phyloP scores from a whole-genome alignment of 148 eudicot genomes.

The Chenopodium album region DNA sequence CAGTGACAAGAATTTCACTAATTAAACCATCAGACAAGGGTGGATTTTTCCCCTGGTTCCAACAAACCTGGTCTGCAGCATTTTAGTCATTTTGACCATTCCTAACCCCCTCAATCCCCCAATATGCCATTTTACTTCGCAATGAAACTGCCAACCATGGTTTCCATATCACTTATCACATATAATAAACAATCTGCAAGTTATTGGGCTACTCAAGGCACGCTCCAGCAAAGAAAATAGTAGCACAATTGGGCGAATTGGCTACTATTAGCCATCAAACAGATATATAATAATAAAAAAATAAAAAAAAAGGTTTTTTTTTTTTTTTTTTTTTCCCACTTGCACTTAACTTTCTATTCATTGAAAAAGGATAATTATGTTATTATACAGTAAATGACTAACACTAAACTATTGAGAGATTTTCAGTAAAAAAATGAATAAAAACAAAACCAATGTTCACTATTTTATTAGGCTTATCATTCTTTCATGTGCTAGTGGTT shows the following conservation, averaged over 20 bases:
- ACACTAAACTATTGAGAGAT: not conserved
- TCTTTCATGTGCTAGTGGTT: not conserved
- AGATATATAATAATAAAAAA: too few species aligned
- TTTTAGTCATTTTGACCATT: not conserved
- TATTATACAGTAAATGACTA: too few species aligned
- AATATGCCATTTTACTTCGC: not conserved
- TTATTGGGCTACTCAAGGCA: not conserved
- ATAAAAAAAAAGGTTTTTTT: too few species aligned
- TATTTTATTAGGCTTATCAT: not conserved
- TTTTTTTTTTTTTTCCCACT: not conserved
- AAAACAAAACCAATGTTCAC: not conserved
- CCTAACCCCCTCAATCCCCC: not conserved
- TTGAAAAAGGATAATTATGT: not conserved
- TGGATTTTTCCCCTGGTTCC: not conserved
- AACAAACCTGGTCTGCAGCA: not conserved
- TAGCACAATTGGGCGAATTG: not conserved
- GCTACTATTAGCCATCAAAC: too few species aligned
- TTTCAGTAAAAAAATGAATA: not conserved
- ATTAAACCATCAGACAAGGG: not conserved
- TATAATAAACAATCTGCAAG: not conserved
- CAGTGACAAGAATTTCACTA: not conserved
- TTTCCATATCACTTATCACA: too few species aligned
- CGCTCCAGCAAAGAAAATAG: not conserved
- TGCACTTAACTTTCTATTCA: not conserved
- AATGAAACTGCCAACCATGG: too few species aligned